Conservation (phyloP, 306 rosid genomes). For the Vigna radiata region DNA sequence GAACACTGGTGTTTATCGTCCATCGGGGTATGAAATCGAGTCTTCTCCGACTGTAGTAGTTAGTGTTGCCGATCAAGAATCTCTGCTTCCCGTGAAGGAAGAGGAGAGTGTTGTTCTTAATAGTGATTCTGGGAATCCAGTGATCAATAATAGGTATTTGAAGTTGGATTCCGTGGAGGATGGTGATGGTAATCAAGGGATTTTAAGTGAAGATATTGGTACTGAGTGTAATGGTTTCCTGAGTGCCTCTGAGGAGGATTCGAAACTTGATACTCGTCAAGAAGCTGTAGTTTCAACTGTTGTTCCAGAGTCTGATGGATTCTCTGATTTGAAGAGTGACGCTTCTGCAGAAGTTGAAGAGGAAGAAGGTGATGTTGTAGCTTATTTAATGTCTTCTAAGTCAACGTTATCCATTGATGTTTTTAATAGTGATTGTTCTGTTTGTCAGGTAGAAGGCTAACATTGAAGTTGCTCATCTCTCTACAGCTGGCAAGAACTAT, state of each 20-base stretch:
- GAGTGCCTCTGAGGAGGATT: slow-evolving; percentile 30
- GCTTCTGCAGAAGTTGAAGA: slow-evolving; percentile 45
- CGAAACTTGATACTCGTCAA: slow-evolving; percentile 32
- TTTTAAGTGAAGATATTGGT: slow-evolving; percentile 34
- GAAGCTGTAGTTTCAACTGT: slow-evolving; percentile 32
- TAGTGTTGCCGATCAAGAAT: slow-evolving; percentile 45
- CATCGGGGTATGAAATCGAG: slow-evolving; percentile 40
- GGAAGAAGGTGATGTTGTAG: slow-evolving; percentile 47
- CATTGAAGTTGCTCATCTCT: slow-evolving; percentile 62
- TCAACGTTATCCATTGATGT: slow-evolving; percentile 45
- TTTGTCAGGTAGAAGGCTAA: slow-evolving; percentile 59
- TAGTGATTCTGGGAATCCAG: slow-evolving; percentile 26
- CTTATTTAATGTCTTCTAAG: slow-evolving; percentile 41
- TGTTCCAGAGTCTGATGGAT: slow-evolving; percentile 5
- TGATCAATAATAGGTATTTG: slow-evolving; percentile 32
- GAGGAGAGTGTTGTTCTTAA: slow-evolving; percentile 33
- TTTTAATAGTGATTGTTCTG: slow-evolving; percentile 44
- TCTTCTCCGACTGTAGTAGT: slow-evolving; percentile 40
- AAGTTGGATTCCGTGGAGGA: slow-evolving; percentile 45
- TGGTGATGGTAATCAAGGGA: slow-evolving; percentile 32
- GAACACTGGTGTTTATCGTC: slow-evolving; percentile 38
- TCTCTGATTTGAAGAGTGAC: slow-evolving; percentile 35
- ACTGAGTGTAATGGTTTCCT: slow-evolving; percentile 35
- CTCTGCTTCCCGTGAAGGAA: slow-evolving; percentile 13
- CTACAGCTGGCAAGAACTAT: slow-evolving; percentile 50